Evolutionary conservation across 2,329 filamentous ascomycete genomes (phyloP).

Genomic region (Tympanopsis confertula): DNA sequence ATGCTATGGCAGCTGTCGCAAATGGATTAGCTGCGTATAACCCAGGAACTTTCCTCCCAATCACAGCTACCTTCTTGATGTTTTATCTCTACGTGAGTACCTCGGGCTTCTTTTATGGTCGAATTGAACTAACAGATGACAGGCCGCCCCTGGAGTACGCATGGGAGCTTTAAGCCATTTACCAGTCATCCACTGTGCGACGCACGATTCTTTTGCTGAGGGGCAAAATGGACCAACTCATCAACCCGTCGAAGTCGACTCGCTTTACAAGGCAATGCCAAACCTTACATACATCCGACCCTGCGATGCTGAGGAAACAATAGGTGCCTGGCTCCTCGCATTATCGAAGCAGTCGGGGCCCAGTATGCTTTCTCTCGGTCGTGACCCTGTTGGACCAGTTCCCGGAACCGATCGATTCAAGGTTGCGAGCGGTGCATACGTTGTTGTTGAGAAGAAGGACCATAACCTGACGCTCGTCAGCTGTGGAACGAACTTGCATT

Average conservation of each 20-base stretch:
- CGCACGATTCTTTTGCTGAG: slow-evolving; percentile 47
- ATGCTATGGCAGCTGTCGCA: slow-evolving; percentile 45
- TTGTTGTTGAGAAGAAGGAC: slow-evolving; percentile 26
- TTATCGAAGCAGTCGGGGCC: slow-evolving; percentile 26
- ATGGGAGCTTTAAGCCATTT: slow-evolving; percentile 46
- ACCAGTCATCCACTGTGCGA: slow-evolving; percentile 45
- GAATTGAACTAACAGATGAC: slow-evolving; percentile 4
- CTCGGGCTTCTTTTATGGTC: not conserved
- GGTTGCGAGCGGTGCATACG: slow-evolving; percentile 31
- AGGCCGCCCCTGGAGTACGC: slow-evolving; percentile 38
- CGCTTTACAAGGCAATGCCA: slow-evolving; percentile 50
- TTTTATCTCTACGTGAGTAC: slow-evolving; percentile 33
- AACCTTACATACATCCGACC: slow-evolving; percentile 50
- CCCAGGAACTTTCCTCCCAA: slow-evolving; percentile 40
- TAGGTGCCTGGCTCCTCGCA: slow-evolving; percentile 38
- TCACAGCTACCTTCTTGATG: slow-evolving; percentile 52
- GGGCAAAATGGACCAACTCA: slow-evolving; percentile 53
- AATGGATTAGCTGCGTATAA: slow-evolving; percentile 48
- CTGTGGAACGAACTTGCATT: slow-evolving; percentile 22
- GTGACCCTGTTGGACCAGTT: slow-evolving; percentile 29
- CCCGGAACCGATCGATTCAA: slow-evolving; percentile 24
- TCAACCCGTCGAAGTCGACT: slow-evolving; percentile 44
- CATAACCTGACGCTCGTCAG: slow-evolving; percentile 32
- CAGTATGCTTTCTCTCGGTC: slow-evolving; percentile 34
- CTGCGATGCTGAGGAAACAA: slow-evolving; percentile 43